Percentiles rank a stretch among this genome's conserved stretches.
These are phyloP conservation scores for Cladochytrium replicatum DNA, from an alignment of 192 early-diverging fungal genomes.

Conservation along the genomic window DNA sequence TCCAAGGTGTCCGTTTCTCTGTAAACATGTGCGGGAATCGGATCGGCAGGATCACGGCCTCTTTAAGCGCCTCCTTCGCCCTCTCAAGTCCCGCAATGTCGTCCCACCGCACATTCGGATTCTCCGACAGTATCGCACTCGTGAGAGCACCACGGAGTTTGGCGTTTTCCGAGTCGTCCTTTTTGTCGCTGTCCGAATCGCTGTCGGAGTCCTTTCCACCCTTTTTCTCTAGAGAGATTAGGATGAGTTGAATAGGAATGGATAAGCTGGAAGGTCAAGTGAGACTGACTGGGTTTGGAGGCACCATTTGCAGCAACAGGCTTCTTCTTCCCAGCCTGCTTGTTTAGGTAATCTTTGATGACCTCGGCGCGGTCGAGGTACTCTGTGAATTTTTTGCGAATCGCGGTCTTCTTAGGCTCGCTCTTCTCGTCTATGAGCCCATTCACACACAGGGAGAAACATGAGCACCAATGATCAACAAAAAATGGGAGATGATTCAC, in stretches of 20 bases:
- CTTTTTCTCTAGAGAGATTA: not conserved
- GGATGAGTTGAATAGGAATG: not conserved
- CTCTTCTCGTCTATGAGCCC: conserved; percentile 79
- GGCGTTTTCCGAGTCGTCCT: conserved; percentile 69
- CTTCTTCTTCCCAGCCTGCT: conserved; percentile 56
- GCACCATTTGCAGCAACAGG: conserved; percentile 50
- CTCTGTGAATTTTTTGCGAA: conserved; percentile 84
- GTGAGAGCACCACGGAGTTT: conserved; percentile 49
- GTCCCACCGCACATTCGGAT: conserved; percentile 93
- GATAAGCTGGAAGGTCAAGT: not conserved
- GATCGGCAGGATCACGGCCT: conserved; percentile 96
- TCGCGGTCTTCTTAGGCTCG: conserved; percentile 68
- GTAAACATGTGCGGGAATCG: conserved; percentile 96
- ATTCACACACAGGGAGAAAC: not conserved
- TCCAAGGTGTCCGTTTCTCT: conserved; percentile 92
- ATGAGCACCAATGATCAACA: not conserved
- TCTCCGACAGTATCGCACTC: conserved; percentile 87
- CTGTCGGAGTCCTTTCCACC: conserved; percentile 38
- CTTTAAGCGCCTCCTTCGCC: conserved; percentile 93
- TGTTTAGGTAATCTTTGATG: conserved; percentile 76
- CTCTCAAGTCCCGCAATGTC: conserved; percentile 94
- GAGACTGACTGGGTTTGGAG: no score
- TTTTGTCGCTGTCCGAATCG: conserved; percentile 40
- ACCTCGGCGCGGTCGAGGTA: conserved; percentile 90
- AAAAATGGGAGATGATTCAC: not conserved